Base-by-base conservation (phyloP, 805 yeast species). In the Wilhelminamyces savonicus region DNA sequence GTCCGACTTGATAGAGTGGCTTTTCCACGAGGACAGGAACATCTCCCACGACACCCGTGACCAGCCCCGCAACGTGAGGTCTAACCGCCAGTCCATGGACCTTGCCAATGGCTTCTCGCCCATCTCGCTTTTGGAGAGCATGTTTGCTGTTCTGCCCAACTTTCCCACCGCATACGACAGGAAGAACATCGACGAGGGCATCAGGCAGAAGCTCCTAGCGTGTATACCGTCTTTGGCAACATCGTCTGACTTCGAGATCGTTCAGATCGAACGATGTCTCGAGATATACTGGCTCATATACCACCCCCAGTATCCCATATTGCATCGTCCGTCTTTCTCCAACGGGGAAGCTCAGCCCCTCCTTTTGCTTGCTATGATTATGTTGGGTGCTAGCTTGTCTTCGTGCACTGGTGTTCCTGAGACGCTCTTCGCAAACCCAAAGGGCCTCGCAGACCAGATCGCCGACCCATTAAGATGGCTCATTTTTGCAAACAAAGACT, bases 1-100 rank as follows among this genome's bases (percentile, higher is more conserved):
- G 1, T 43, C 56, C 3, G 56, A 54, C 26, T 35, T 54, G 30
- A 51, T 52, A 13, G 59, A 54, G 26, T 54, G 57, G 59, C 35
- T 54, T 2, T 52, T 52, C 24, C 47, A 48, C 21, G 48, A 49
- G 16, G 51, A 54, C n/a, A n/a, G n/a, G n/a, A n/a, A n/a, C n/a
- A n/a, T n/a, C n/a, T n/a, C n/a, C n/a, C n/a, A n/a, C n/a, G n/a
- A n/a, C n/a, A n/a, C n/a, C n/a, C n/a, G n/a, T n/a, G n/a, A n/a
- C n/a, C n/a, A n/a, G n/a, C n/a, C n/a, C n/a, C n/a, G n/a, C n/a
- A n/a, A n/a, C n/a, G n/a, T n/a, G n/a, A n/a, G n/a, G n/a, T n/a
- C n/a, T n/a, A n/a, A n/a, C n/a, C n/a, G n/a, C n/a, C n/a, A n/a
- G n/a, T n/a, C n/a, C n/a, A n/a, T 19, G 10, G 28, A 37, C n/a